A percentile compares a stretch with the other conserved stretches of the same genome.
These are phyloP conservation scores for Crucibulum laeve DNA, from an alignment of 768 basidiomycete species.

Conservation along the genomic window DNA sequence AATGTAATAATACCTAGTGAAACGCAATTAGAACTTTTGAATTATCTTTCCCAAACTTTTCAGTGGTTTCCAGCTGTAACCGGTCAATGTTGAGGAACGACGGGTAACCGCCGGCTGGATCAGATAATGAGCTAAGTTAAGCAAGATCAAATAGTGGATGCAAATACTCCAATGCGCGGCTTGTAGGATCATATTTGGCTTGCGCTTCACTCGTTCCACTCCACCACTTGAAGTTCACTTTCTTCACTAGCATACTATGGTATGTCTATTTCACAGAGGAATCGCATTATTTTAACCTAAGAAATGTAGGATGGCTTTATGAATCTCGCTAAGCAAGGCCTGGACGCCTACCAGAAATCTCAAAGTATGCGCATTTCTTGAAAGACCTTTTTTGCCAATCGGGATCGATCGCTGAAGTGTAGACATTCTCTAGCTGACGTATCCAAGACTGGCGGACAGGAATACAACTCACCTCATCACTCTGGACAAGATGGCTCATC, in stretches of 20 bases:
- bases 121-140: too few relatives aligned
- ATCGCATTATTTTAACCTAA: not conserved
- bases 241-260: too few relatives aligned
- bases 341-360: conserved; percentile 47
- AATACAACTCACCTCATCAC: conserved; percentile 58
- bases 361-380: conserved; percentile 30
- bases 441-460: conserved; percentile 57
- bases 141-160: too few relatives aligned
- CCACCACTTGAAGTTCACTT: too few relatives aligned
- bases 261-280: not conserved
- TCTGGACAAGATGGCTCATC: conserved; percentile 19
- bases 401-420: conserved; percentile 14
- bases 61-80: too few relatives aligned
- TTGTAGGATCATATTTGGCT: too few relatives aligned
- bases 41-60: too few relatives aligned
- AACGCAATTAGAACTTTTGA: too few relatives aligned
- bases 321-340: conserved; percentile 66
- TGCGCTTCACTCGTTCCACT: too few relatives aligned
- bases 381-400: not conserved
- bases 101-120: too few relatives aligned
- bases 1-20: not conserved
- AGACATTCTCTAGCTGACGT: conserved; percentile 29
- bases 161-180: too few relatives aligned
- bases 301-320: conserved; percentile 60
- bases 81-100: too few relatives aligned